Percentiles rank a stretch among this genome's conserved stretches.
These are phyloP conservation scores for Reticulascus tulasneorum DNA, from an alignment of 2,329 filamentous ascomycete species.

Conservation along the genomic window DNA sequence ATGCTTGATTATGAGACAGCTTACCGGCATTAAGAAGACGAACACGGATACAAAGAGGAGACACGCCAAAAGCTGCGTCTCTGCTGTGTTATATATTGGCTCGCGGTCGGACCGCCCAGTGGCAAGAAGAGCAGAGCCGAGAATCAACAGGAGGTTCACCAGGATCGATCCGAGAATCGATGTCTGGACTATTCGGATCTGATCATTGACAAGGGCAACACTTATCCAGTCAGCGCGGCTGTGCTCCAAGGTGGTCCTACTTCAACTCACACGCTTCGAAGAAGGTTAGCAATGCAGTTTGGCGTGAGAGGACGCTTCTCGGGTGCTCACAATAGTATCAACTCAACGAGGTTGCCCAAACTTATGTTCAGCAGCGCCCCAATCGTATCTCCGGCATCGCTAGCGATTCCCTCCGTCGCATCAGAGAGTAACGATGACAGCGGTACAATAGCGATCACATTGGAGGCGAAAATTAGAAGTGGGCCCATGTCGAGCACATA, in stretches of 20 bases:
- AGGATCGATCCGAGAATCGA: conserved; percentile 73
- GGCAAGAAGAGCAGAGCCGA: conserved; percentile 71
- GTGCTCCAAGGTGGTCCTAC: neutral
- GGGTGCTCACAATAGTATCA: conserved; percentile 52
- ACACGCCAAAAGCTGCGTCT: conserved; percentile 30
- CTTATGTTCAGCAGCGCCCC: conserved; percentile 60
- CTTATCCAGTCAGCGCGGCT: conserved; percentile 29
- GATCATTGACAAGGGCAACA: conserved; percentile 48
- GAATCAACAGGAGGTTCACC: conserved; percentile 70
- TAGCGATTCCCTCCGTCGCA: conserved; percentile 57
- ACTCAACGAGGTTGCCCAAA: conserved; percentile 58
- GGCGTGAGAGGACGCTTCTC: neutral
- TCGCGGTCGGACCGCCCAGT: conserved; percentile 66
- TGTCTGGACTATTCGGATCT: conserved; percentile 72
- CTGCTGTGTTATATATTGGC: conserved; percentile 36
- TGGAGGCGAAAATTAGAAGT: conserved; percentile 50
- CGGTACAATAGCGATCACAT: conserved; percentile 57
- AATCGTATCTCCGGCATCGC: conserved; percentile 52
- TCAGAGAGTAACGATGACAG: conserved; percentile 54
- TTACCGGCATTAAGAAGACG: conserved; percentile 32
- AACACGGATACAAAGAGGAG: conserved; percentile 35
- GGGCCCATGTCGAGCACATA: conserved; percentile 35
- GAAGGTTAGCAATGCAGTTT: conserved; percentile 21
- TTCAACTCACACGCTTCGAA: conserved; percentile 26
- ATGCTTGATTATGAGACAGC: conserved; percentile 1